Percentiles rank a stretch among this genome's conserved stretches.
Evolutionary conservation across 192 early-diverging fungal genomes (phyloP).

Genomic region (Funneliformis geosporum): DNA sequence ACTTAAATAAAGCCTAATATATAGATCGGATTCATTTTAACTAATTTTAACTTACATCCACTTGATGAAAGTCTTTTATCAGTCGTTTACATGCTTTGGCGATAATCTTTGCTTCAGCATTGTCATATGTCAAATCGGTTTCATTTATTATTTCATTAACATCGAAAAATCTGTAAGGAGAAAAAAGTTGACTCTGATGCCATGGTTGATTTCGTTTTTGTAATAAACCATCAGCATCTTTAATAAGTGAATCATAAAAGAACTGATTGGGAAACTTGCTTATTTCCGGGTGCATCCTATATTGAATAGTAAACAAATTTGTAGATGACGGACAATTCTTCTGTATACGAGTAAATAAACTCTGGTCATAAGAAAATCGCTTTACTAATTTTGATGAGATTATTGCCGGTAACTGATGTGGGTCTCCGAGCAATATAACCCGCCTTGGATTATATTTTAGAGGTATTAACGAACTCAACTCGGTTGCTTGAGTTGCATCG

Average conservation of each 20-base stretch:
- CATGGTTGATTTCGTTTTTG: slow-evolving; percentile 66
- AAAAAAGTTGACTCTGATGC: slow-evolving; percentile 63
- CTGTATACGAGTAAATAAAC: slow-evolving; percentile 86
- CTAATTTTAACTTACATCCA: slow-evolving; percentile 48
- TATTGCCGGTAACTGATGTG: slow-evolving; percentile 90
- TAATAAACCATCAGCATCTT: slow-evolving; percentile 74
- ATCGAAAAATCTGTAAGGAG: slow-evolving; percentile 80
- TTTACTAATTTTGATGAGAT: slow-evolving; percentile 73
- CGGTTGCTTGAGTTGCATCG: slow-evolving; percentile 91
- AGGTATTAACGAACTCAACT: slow-evolving; percentile 86
- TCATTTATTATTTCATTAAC: slow-evolving; percentile 66
- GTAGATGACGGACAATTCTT: slow-evolving; percentile 61
- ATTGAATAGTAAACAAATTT: slow-evolving; percentile 87
- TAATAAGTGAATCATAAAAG: slow-evolving; percentile 77
- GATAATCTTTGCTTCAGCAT: slow-evolving; percentile 71
- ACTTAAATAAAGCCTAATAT: neutral
- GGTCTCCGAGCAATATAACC: slow-evolving; percentile 92
- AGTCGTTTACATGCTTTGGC: slow-evolving; percentile 69
- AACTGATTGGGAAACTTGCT: slow-evolving; percentile 72
- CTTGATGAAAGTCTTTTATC: slow-evolving; percentile 52
- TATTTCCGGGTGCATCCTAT: slow-evolving; percentile 94
- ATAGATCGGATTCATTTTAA: neutral
- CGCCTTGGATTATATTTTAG: slow-evolving; percentile 78
- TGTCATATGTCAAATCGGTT: slow-evolving; percentile 70
- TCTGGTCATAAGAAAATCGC: slow-evolving; percentile 77